Conservation (phyloP, 73 alveolate genomes). For the Paramecium biaurelia region DNA sequence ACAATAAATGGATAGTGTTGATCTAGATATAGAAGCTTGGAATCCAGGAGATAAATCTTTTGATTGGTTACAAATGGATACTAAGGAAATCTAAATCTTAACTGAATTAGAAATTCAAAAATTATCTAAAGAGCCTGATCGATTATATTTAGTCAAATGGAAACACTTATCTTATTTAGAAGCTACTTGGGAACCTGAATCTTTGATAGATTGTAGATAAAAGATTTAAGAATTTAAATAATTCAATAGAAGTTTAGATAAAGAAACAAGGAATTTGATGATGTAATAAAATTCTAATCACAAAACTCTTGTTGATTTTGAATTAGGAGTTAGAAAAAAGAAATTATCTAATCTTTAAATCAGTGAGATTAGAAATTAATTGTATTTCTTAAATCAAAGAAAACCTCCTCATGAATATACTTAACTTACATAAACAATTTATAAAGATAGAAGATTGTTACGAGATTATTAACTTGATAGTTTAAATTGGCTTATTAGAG, state of each 20-base stretch:
- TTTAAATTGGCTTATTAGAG: conserved; percentile 88
- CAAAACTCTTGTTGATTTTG: conserved; percentile 15
- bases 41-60: conserved; percentile 20
- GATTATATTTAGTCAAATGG: conserved; percentile 82
- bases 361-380: background rate
- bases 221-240: conserved; percentile 67
- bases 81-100: background rate
- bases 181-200: conserved; percentile 85
- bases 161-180: conserved; percentile 73
- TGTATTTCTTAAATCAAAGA: background rate
- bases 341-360: background rate
- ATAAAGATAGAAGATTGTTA: conserved; percentile 62
- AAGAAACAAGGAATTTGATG: conserved; percentile 64
- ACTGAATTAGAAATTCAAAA: conserved; percentile 60
- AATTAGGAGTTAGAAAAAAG: conserved; percentile 4
- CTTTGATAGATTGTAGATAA: conserved; percentile 62
- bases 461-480: conserved; percentile 91
- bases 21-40: conserved; percentile 1
- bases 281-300: conserved; percentile 64
- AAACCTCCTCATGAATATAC: conserved; percentile 56
- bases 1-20: background rate
- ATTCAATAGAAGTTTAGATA: conserved; percentile 72
- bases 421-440: conserved; percentile 62
- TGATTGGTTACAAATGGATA: background rate
- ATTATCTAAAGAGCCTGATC: conserved; percentile 48